Evolutionary conservation across 768 basidiomycete genomes (phyloP).

Genomic region (Erythrobasidium yunnanense): DNA sequence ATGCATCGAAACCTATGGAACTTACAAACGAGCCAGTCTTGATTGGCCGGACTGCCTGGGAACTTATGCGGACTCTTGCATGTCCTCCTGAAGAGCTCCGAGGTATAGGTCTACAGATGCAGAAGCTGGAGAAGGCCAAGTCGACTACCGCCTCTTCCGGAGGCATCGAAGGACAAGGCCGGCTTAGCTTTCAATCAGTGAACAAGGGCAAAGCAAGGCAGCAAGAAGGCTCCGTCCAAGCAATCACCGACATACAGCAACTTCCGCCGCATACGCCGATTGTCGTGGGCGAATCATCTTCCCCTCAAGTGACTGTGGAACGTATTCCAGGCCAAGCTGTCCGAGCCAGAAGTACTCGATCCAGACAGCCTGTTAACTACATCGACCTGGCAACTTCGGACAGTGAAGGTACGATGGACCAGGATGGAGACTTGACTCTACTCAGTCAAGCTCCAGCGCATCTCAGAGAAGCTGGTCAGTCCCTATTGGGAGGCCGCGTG

Average conservation of each 20-base stretch:
- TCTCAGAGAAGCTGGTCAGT: not conserved
- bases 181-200: not conserved
- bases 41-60: slow-evolving; percentile 68
- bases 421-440: slow-evolving; percentile 4
- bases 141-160: too few species aligned
- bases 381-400: slow-evolving; percentile 1
- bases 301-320: not conserved
- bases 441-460: slow-evolving; percentile 5
- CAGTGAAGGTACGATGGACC: not conserved
- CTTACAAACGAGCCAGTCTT: slow-evolving; percentile 57
- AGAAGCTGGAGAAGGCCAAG: slow-evolving; percentile 64
- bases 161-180: not conserved
- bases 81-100: slow-evolving; percentile 80
- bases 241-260: not conserved
- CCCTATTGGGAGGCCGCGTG: not conserved
- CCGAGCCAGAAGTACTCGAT: not conserved
- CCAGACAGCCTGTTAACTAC: slow-evolving; percentile 1
- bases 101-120: slow-evolving; percentile 80
- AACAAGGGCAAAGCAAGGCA: not conserved
- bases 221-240: not conserved
- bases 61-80: slow-evolving; percentile 57
- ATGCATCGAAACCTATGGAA: slow-evolving; percentile 55
- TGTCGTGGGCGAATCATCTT: slow-evolving; percentile 2
- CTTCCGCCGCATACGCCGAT: not conserved
- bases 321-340: not conserved